Evolutionary conservation across 805 yeast genomes (phyloP).

Genomic region (Metschnikowia rubicola): DNA sequence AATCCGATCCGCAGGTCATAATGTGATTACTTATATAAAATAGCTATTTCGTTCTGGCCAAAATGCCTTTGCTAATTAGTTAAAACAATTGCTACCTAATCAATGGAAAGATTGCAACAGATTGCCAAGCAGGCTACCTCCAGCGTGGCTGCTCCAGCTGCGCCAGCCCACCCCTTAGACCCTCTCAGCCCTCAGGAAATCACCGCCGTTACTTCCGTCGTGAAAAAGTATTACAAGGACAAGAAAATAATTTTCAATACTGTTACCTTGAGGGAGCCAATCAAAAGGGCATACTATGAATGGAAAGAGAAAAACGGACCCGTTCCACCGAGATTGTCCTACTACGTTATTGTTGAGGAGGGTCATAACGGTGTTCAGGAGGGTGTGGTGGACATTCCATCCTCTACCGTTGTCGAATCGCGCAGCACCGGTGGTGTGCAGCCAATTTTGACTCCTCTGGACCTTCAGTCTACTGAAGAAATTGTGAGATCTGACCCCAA

Average conservation of each 20-base stretch:
- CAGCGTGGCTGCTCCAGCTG: constrained; percentile 49
- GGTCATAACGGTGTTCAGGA: constrained; percentile 65
- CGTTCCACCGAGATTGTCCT: constrained; percentile 67
- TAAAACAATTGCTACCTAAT: not conserved
- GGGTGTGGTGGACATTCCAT: constrained; percentile 60
- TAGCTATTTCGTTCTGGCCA: not conserved
- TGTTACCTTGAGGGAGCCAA: constrained; percentile 67
- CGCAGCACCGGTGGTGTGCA: constrained; percentile 58
- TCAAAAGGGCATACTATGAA: constrained; percentile 55
- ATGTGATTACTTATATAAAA: constrained; percentile 4
- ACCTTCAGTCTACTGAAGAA: constrained; percentile 58
- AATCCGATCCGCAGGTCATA: constrained; percentile 9
- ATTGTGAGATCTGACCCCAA: constrained; percentile 66
- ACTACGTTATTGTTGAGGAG: constrained; percentile 56
- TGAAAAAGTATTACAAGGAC: constrained; percentile 48
- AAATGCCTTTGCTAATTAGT: too few relatives aligned
- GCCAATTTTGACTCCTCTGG: constrained; percentile 72
- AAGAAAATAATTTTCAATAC: constrained; percentile 57
- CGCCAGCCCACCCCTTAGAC: constrained; percentile 66
- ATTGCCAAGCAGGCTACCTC: constrained; percentile 61
- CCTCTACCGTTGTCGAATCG: constrained; percentile 45
- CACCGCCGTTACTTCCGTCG: constrained; percentile 49
- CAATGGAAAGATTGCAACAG: constrained; percentile 65
- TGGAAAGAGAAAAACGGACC: constrained; percentile 64
- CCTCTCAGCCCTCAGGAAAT: constrained; percentile 67